phyloP scores from a whole-genome alignment of 139 green algal genomes.

The Raphidocelis subcapitata region DNA sequence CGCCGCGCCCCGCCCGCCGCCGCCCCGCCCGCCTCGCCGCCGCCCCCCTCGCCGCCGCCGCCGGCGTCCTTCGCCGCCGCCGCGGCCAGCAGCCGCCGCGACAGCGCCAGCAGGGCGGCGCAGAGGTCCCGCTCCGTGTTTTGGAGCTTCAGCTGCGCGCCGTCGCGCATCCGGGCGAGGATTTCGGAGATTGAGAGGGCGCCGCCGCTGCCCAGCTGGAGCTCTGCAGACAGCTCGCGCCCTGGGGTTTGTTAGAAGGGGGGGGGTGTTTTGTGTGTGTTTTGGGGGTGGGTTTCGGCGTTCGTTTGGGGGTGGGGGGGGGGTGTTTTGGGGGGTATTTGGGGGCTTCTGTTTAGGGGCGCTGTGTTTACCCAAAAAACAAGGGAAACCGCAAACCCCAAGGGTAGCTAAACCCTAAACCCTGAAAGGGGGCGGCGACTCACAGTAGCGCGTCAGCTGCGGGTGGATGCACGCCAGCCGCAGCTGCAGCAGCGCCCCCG shows the following conservation, averaged over 20 bases:
- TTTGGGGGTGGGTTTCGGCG: background rate
- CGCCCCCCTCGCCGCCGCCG: too few species aligned
- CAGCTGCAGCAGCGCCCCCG: constrained; percentile 55
- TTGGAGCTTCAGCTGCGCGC: constrained; percentile 55
- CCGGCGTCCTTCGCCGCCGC: too few species aligned
- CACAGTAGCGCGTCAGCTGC: constrained; percentile 69
- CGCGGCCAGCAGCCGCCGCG: constrained; percentile 21
- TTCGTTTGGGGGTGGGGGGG: background rate
- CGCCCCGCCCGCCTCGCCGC: too few species aligned
- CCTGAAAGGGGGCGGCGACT: too few species aligned
- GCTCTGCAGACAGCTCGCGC: constrained; percentile 31
- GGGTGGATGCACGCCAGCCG: constrained; percentile 74
- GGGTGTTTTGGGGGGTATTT: background rate
- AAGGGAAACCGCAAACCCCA: background rate
- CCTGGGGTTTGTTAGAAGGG: constrained; percentile 13
- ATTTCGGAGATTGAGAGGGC: constrained; percentile 57
- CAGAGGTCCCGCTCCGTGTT: constrained; percentile 64
- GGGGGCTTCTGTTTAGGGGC: background rate
- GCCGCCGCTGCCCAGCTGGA: constrained; percentile 23
- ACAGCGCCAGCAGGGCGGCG: constrained; percentile 57
- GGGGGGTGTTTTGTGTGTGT: background rate
- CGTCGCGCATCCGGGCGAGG: constrained; percentile 54
- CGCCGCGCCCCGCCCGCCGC: too few species aligned
- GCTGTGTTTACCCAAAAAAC: background rate
- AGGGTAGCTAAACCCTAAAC: background rate